phyloP scores from a whole-genome alignment of 768 basidiomycete species.

The Suillus subluteus region DNA sequence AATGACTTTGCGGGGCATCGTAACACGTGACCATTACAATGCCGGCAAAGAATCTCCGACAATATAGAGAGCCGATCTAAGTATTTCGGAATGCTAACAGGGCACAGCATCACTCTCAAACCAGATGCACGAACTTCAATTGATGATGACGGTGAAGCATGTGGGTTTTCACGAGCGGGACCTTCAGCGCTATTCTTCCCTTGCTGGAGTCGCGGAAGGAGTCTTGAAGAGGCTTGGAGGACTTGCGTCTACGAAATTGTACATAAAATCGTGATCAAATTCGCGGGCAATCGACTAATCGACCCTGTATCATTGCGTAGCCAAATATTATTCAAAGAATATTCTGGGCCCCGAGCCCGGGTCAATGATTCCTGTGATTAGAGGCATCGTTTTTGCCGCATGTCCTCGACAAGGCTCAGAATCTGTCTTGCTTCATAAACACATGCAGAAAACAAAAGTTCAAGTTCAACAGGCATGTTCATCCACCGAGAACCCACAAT shows the following conservation, averaged over 20 bases:
- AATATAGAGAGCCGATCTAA: too few relatives aligned
- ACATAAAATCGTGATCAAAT: constrained; percentile 2
- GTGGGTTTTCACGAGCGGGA: constrained; percentile 33
- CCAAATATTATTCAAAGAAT: not conserved
- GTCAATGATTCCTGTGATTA: not conserved
- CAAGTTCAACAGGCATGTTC: not conserved
- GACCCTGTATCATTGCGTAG: not conserved
- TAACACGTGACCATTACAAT: too few relatives aligned
- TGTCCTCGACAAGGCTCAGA: not conserved
- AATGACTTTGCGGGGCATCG: too few relatives aligned
- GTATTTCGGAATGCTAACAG: too few relatives aligned
- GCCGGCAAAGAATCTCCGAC: too few relatives aligned
- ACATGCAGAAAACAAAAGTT: too few relatives aligned
- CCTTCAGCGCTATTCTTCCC: constrained; percentile 34
- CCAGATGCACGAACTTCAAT: not conserved
- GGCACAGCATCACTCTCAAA: too few relatives aligned
- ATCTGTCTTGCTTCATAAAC: too few relatives aligned
- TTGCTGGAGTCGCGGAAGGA: constrained; percentile 34
- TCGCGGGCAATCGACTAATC: not conserved
- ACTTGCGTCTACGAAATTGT: not conserved
- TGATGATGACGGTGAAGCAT: constrained; percentile 20
- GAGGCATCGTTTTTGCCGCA: constrained; percentile 1
- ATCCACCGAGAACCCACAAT: not conserved
- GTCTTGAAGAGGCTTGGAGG: constrained; percentile 12
- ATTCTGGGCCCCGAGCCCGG: not conserved